Base-by-base conservation (phyloP, 163 green algal genomes). In the Trebouxiophyceae sp. region DNA sequence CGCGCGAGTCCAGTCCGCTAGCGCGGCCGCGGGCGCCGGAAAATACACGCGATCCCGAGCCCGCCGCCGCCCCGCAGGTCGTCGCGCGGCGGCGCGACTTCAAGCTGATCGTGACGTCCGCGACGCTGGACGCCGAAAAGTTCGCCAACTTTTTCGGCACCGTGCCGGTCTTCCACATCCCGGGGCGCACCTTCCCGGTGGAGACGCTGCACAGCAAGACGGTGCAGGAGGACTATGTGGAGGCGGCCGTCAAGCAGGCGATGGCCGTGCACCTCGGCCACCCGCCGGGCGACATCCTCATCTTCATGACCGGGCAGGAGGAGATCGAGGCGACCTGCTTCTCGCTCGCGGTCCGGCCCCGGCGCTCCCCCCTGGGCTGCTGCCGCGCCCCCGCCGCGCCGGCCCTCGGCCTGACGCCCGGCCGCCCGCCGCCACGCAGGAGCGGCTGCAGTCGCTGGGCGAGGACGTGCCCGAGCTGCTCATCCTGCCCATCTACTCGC, bases 231-330 rank as follows among this genome's bases (percentile, higher is more conserved):
- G 92, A 98, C 77, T 96, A 97, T 60, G 93, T 98, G 46, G 86
- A 96, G 57, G 93, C 90, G 34, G 93, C 93, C 0, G 92, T 98
- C 4, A 98, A 98, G 83, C 90, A 96, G 77, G 90, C 89, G 0
- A 68, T 97, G n/a, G 85, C 87, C 20, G 92, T 98, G 59, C 93
- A 99, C 82, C 68, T 97, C 47, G 77, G 86, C 1, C 85, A 94
- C 69, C 81, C 81, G 23, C 66, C 78, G 2, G 93, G 92, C 0
- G 92, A 97, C 81, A 96, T 98, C 81, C 84, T 98, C 24, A 94
- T 97, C 76, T 98, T 98, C 86, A 95, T 98, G 92, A 97, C 93
- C 1, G 92, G 91, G 47, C 84, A 87, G 80, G 93, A 98, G 71
- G 93, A 98, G 71, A 98, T 98, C 70, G 93, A 98, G 81, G 82